Base-by-base conservation (phyloP, 2,329 filamentous ascomycete genomes). In the Tolypocladium guangdongense region DNA sequence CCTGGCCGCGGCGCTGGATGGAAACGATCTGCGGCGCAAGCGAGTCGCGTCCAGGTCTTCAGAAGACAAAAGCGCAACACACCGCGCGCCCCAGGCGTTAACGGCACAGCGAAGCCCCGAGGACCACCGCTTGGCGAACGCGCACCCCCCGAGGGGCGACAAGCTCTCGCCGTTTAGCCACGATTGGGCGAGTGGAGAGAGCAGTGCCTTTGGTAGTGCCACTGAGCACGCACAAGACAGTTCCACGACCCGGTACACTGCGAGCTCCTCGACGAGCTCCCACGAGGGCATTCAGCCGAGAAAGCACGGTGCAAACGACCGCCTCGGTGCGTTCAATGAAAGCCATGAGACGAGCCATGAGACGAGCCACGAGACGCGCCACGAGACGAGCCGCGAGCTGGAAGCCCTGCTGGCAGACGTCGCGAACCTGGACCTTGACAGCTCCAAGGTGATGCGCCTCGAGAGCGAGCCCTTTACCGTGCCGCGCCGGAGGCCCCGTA, bases 1-100 rank as follows among this genome's bases (percentile, higher is more conserved):
- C 5, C 74, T 88, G 8, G 78, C 81, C 1, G 83, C 83, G 11
- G 83, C 83, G 3, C 74, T 87, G 12, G 80, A 84, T 46, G 63
- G 62, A 37, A 63, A 65, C 47, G 66, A 68, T 14, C 58, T 59
- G 10, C 61, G 62, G 8, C 56, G 60, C 36, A 49, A 59, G 3
- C 52, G 59, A 30, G 48, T 47, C 10, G 54, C 41, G 12, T 57
- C 57, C 4, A 14, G 52, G 16, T 37, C 33, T 6, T 55, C 54
- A 1, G 56, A 58, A 11, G 58, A 56, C 35, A 56, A 55, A 24
- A 18, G 39, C 7, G 41, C 57, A 11, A 41, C 36, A 8, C 36
- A 53, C 39, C 55, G 50, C 10, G 30, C 53, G 4, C 45, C 46
- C 4, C 18, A 38, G 30, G 14, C 41, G 18, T 37, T 49, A 5